Evolutionary conservation across 495 filamentous ascomycete genomes (phyloP).

Genomic region (Pseudomonodictys pantanalensis): DNA sequence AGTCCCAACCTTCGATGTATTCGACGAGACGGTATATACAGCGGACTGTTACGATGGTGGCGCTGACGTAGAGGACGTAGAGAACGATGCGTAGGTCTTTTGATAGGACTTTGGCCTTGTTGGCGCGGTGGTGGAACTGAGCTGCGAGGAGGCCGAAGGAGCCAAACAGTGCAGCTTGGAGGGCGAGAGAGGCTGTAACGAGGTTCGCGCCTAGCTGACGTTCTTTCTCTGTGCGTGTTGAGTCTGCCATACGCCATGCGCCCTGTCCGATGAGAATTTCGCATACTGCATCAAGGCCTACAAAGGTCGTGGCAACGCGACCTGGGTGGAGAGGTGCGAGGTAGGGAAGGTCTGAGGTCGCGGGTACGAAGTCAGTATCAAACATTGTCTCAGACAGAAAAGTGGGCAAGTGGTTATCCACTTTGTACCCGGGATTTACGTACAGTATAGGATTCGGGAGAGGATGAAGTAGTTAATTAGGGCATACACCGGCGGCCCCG

Average conservation of each 20-base stretch:
- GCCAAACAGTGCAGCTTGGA: conserved; percentile 64
- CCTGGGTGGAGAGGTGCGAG: conserved; percentile 75
- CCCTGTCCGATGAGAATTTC: conserved; percentile 69
- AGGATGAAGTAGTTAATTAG: conserved; percentile 73
- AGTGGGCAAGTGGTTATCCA: no score
- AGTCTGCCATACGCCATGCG: conserved; percentile 58
- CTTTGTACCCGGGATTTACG: no score
- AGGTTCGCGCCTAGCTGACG: conserved; percentile 57
- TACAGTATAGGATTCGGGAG: conserved; percentile 73
- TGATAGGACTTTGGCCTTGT: conserved; percentile 51
- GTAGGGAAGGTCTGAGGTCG: conserved; percentile 75
- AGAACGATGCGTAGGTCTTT: conserved; percentile 58
- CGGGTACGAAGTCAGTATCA: no score
- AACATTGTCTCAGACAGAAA: no score
- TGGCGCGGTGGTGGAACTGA: conserved; percentile 60
- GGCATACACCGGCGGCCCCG: conserved; percentile 60
- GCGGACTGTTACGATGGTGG: conserved; percentile 37
- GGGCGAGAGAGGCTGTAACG: conserved; percentile 62
- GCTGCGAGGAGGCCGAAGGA: conserved; percentile 58
- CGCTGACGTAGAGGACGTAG: conserved; percentile 36
- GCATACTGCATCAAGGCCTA: conserved; percentile 59
- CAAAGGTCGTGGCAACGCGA: conserved; percentile 72
- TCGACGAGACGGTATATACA: conserved; percentile 41
- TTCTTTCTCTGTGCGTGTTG: conserved; percentile 40
- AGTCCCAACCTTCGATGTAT: conserved; percentile 34